These are phyloP conservation scores for Fusarium musae DNA, from an alignment of 2,329 filamentous ascomycete species.

Conservation along the genomic window DNA sequence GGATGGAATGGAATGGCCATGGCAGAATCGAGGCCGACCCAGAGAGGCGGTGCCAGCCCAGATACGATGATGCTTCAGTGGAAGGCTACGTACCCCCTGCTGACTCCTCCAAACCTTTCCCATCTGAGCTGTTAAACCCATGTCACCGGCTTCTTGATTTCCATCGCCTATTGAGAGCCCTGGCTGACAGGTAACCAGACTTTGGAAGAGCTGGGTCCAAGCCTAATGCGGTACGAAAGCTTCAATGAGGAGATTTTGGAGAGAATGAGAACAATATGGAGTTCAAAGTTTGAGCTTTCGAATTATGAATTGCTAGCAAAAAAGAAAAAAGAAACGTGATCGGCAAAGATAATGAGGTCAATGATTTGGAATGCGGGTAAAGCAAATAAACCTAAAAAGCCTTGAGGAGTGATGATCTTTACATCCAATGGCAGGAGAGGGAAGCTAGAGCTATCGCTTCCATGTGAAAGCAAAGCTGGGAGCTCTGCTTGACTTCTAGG, in stretches of 20 bases:
- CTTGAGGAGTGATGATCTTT: conserved; percentile 26
- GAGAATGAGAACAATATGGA: not conserved
- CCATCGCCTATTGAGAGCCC: conserved; percentile 25
- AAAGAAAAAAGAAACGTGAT: not conserved
- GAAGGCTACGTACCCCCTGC: conserved; percentile 38
- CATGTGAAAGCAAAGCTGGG: conserved; percentile 24
- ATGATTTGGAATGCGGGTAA: not conserved
- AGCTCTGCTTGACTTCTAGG: not conserved
- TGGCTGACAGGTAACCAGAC: conserved; percentile 12
- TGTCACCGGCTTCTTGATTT: conserved; percentile 19
- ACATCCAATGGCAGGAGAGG: conserved; percentile 29
- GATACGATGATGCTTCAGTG: conserved; percentile 22
- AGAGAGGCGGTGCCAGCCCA: conserved; percentile 34
- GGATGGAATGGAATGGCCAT: conserved; percentile 2
- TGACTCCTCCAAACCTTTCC: conserved; percentile 23
- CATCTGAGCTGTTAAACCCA: conserved; percentile 8
- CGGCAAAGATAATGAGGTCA: conserved; percentile 25
- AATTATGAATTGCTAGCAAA: not conserved
- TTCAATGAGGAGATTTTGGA: conserved; percentile 14
- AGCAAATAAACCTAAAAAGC: conserved; percentile 1
- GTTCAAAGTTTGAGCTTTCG: not conserved
- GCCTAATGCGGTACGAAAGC: conserved; percentile 17
- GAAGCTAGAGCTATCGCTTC: conserved; percentile 1
- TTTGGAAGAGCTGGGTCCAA: conserved; percentile 21
- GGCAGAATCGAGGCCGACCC: conserved; percentile 34